Evolutionary conservation across 176 grass and related monocot genomes (phyloP).

Genomic region (Bothriochloa decipiens): DNA sequence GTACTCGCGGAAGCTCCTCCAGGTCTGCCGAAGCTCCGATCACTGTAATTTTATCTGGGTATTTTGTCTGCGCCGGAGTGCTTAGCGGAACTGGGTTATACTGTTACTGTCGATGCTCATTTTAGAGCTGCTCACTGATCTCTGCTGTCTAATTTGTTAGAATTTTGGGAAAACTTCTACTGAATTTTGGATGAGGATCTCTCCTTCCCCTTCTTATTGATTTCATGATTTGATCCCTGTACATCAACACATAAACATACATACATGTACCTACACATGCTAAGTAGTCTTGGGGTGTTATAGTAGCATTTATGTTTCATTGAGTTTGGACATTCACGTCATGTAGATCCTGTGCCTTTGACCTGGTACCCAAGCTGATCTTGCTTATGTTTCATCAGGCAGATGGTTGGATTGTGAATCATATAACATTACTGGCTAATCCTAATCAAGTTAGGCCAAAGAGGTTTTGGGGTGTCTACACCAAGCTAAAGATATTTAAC

Average conservation of each 20-base stretch:
- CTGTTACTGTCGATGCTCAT: neutral
- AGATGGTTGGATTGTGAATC: constrained; percentile 89
- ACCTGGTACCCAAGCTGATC: neutral
- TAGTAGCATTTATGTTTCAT: neutral
- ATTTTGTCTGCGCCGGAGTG: neutral
- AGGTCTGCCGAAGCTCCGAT: constrained; percentile 35
- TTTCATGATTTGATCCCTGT: neutral
- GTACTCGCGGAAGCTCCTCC: constrained; percentile 68
- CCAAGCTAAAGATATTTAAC: constrained; percentile 94
- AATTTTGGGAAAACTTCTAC: neutral
- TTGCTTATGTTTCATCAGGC: constrained; percentile 59
- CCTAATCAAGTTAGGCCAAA: constrained; percentile 84
- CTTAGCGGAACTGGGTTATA: neutral
- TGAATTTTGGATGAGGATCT: neutral
- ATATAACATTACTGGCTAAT: constrained; percentile 79
- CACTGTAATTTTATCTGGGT: neutral
- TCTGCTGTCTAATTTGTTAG: neutral
- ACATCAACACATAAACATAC: neutral
- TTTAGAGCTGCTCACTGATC: constrained; percentile 1
- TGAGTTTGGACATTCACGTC: neutral
- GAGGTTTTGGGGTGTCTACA: constrained; percentile 96
- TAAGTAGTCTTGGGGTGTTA: neutral
- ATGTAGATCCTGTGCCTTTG: neutral
- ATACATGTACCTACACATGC: neutral
- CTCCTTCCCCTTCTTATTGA: neutral